Conservation (phyloP, 768 basidiomycete genomes). For the Lactarius evosmus region DNA sequence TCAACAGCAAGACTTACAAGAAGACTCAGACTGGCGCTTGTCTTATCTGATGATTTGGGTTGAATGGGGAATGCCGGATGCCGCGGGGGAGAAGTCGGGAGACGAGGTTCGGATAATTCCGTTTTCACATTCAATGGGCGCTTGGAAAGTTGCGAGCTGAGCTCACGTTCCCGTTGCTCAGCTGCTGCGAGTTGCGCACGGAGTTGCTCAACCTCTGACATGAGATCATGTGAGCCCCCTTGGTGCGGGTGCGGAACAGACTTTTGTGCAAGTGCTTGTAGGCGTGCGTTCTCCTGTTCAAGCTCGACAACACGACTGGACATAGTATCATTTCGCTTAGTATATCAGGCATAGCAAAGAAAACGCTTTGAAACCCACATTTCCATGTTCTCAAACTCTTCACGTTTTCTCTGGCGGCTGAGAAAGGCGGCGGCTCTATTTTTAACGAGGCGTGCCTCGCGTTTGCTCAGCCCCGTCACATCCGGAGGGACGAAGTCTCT, state of each 20-base stretch:
- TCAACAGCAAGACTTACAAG: slow-evolving; percentile 50
- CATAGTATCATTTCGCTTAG: slow-evolving; percentile 2
- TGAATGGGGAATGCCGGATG: slow-evolving; percentile 39
- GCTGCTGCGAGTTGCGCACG: slow-evolving; percentile 61
- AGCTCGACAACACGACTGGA: slow-evolving; percentile 79
- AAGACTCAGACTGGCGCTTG: slow-evolving; percentile 60
- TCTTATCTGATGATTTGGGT: slow-evolving; percentile 43
- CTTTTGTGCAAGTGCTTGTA: slow-evolving; percentile 54
- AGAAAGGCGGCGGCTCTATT: slow-evolving; percentile 92
- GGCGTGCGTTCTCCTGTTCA: slow-evolving; percentile 78
- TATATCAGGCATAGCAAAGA: slow-evolving; percentile 12
- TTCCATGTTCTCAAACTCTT: slow-evolving; percentile 91
- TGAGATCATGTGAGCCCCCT: slow-evolving; percentile 37
- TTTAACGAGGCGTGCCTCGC: slow-evolving; percentile 88
- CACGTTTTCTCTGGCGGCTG: slow-evolving; percentile 84
- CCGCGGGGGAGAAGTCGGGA: slow-evolving; percentile 42
- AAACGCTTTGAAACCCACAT: slow-evolving; percentile 52
- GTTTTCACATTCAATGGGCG: slow-evolving; percentile 45
- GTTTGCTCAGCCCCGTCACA: slow-evolving; percentile 82
- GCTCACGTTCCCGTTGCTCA: slow-evolving; percentile 62
- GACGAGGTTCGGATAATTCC: slow-evolving; percentile 53
- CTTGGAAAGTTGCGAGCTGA: slow-evolving; percentile 57
- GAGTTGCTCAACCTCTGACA: slow-evolving; percentile 64
- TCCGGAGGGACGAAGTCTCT: slow-evolving; percentile 89
- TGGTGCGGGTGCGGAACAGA: slow-evolving; percentile 37